Evolutionary conservation across 1,284 basidiomycete species (phyloP).

Genomic region (Tilletia caries): DNA sequence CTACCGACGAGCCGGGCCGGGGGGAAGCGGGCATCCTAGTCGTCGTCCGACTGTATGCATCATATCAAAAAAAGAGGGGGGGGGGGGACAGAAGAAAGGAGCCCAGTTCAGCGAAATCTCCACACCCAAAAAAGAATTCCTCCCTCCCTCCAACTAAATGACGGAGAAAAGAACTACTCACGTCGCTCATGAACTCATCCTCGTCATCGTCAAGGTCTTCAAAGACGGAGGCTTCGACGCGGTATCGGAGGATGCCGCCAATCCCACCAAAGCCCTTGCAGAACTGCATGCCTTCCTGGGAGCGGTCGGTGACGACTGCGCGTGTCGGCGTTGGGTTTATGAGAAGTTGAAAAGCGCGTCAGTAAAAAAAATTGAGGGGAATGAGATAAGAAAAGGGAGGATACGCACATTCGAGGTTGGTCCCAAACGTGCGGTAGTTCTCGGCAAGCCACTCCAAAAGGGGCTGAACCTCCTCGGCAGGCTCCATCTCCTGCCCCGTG

Average conservation of each 20-base stretch:
- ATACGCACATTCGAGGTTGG: conserved; percentile 71
- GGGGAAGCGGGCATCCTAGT: conserved; percentile 13
- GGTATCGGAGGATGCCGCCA: conserved; percentile 75
- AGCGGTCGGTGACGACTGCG: conserved; percentile 56
- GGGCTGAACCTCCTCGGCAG: conserved; percentile 55
- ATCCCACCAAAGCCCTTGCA: conserved; percentile 98
- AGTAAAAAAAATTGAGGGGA: not conserved
- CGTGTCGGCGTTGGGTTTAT: too few relatives aligned
- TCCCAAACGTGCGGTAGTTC: conserved; percentile 96
- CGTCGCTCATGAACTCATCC: conserved; percentile 51
- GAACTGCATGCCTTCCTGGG: conserved; percentile 98
- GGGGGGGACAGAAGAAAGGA: not conserved
- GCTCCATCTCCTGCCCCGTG: conserved; percentile 94
- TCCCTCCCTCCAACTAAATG: too few relatives aligned
- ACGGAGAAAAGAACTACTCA: not conserved
- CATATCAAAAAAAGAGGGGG: not conserved
- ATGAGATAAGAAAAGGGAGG: not conserved
- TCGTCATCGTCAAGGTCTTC: conserved; percentile 50
- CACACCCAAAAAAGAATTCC: not conserved
- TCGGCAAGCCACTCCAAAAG: conserved; percentile 85
- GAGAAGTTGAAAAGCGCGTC: conserved; percentile 41
- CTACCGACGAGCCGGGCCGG: not conserved
- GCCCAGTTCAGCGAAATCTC: not conserved
- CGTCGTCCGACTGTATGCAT: conserved; percentile 9
- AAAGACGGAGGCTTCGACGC: conserved; percentile 36